Evolutionary conservation across 75 land plant genomes (phyloP).

Genomic region (Ceratopteris richardii): DNA sequence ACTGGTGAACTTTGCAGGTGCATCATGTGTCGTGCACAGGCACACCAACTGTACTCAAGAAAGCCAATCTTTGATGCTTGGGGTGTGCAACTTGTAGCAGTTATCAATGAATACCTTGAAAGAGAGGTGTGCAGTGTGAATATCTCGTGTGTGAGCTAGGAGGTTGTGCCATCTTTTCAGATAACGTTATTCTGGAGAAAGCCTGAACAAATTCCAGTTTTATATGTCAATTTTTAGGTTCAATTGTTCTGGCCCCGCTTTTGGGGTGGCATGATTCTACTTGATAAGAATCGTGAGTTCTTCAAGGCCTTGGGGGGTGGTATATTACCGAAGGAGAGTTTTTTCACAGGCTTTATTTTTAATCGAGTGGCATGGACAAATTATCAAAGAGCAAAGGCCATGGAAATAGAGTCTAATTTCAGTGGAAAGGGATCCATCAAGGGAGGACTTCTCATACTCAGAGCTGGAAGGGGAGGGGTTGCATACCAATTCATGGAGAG

Average conservation of each 20-base stretch:
- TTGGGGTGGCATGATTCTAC: constrained; percentile 53
- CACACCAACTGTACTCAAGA: constrained; percentile 53
- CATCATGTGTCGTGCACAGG: constrained; percentile 71
- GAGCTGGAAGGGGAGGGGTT: constrained; percentile 43
- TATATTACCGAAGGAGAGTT: constrained; percentile 35
- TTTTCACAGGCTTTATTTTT: constrained; percentile 44
- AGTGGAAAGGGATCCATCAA: constrained; percentile 53
- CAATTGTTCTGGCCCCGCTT: constrained; percentile 63
- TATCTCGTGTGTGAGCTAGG: no score
- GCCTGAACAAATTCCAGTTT: no score
- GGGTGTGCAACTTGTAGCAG: constrained; percentile 47
- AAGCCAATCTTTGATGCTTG: constrained; percentile 63
- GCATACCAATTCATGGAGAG: constrained; percentile 63
- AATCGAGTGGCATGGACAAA: constrained; percentile 45
- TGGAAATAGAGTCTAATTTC: constrained; percentile 33
- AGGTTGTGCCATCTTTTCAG: no score
- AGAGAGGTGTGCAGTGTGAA: constrained; percentile 52
- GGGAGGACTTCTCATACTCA: constrained; percentile 50
- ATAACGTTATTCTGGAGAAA: no score
- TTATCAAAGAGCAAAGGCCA: constrained; percentile 44
- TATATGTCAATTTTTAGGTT: constrained; percentile 38
- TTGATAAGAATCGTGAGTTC: constrained; percentile 34
- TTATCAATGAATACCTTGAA: constrained; percentile 51
- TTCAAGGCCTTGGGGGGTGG: constrained; percentile 71
- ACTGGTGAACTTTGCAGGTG: constrained; percentile 38